Conservation (phyloP, 1,139 yeast genomes). For the Wickerhamomyces sp. region DNA sequence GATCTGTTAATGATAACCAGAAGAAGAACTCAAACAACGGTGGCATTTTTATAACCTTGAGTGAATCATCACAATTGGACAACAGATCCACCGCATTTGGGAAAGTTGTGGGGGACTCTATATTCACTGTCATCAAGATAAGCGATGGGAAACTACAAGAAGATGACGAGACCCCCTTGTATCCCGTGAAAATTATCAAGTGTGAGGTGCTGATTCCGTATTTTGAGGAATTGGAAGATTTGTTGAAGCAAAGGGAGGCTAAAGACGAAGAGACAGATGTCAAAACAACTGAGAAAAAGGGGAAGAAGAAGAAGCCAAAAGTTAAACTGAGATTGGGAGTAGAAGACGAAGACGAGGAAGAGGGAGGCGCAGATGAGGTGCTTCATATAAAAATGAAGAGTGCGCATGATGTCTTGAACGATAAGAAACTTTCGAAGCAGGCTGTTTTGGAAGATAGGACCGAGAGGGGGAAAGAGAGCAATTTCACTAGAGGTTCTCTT, state of each 20-base stretch:
- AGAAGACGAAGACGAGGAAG: conserved; percentile 26
- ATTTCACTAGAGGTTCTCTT: too few relatives aligned
- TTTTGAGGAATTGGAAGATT: conserved; percentile 36
- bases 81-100: conserved; percentile 56
- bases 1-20: conserved; percentile 35
- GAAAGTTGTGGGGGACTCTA: conserved; percentile 53
- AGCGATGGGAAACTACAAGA: conserved; percentile 43
- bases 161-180: conserved; percentile 40
- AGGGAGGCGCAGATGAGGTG: conserved; percentile 4
- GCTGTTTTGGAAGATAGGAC: neutral
- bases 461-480: too few relatives aligned
- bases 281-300: conserved; percentile 8
- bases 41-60: conserved; percentile 51
- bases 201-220: conserved; percentile 42
- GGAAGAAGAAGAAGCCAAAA: conserved; percentile 20
- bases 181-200: conserved; percentile 42
- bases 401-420: conserved; percentile 41
- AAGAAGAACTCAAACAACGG: conserved; percentile 32
- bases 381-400: conserved; percentile 41
- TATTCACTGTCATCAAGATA: conserved; percentile 50
- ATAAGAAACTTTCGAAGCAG: conserved; percentile 23
- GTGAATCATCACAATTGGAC: conserved; percentile 40
- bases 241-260: neutral
- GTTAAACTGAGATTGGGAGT: conserved; percentile 27
- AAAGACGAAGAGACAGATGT: conserved; percentile 1